Evolutionary conservation across 441 rosid genomes (phyloP), one percentile per base, ranked within the genome.

Genomic region (Populus hybrid): DNA sequence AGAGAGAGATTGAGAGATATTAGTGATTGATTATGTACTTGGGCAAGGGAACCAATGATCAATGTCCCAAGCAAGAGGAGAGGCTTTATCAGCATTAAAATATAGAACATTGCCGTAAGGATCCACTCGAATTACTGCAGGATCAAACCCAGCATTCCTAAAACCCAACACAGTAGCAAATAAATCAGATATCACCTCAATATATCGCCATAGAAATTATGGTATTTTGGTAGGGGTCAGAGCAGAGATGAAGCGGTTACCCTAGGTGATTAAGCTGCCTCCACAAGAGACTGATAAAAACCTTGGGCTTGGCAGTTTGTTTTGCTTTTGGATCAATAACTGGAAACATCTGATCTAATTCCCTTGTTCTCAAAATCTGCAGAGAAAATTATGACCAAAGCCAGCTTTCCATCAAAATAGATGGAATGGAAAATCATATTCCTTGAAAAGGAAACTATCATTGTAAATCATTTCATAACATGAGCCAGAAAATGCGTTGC

Each of bases 141-240:
- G 99, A 88, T 95, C 98, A 76, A 95, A 94, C 53, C 99, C 99
- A n/a, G 99, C 97, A 83, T 91, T 94, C 71, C 99, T 95, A 73
- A 74, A 86, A 75, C 30, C 11, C 34, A 53, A 75, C 57, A 23
- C 70, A 78, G 3, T 34, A 23, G n/a, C 10, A 36, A 40, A 18
- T 12, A 70, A 24, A 77, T 75, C 16, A 76, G 71, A 40, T 57
- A 50, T 72, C 9, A 4, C 40, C 71, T 40, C 7, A 61, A 42
- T 26, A 28, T 1, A 36, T 32, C 11, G 9, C n/a, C 34, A 18
- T 8, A 36, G 59, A 59, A 14, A 30, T 23, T 18, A 28, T 16
- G 11, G 18, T 21, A 30, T 64, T 63, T 4, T 76, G 10, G 12
- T 3, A 12, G 8, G 57, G 30, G n/a, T 14, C 26, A 36, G 68